These are phyloP conservation scores for Phytophthora fragariaefolia DNA, from an alignment of 352 stramenopile species.

Conservation along the genomic window DNA sequence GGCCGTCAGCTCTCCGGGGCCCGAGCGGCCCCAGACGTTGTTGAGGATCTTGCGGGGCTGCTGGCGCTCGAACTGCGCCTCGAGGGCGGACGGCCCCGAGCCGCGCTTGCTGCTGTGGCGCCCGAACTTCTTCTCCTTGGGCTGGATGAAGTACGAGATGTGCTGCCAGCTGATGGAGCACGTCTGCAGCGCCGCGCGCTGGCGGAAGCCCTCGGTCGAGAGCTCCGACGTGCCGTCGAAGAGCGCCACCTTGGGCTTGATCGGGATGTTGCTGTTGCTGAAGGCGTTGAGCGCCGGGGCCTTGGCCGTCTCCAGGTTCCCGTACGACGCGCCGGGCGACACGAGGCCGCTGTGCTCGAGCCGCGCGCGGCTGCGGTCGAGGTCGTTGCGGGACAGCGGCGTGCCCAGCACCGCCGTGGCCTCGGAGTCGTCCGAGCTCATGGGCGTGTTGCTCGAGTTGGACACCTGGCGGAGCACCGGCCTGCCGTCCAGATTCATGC, in stretches of 20 bases:
- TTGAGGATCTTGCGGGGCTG: constrained; percentile 66
- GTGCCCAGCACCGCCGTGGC: constrained; percentile 37
- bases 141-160: constrained; percentile 64
- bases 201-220: constrained; percentile 38
- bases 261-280: constrained; percentile 33
- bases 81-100: constrained; percentile 31
- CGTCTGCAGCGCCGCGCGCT: constrained; percentile 41
- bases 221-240: constrained; percentile 41
- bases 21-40: constrained; percentile 67
- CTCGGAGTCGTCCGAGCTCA: constrained; percentile 36
- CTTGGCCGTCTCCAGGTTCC: constrained; percentile 36
- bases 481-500: constrained; percentile 21
- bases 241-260: constrained; percentile 42
- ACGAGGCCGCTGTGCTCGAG: constrained; percentile 26
- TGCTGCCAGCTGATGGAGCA: constrained; percentile 77
- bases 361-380: constrained; percentile 27
- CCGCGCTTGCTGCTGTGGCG: constrained; percentile 36
- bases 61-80: constrained; percentile 43
- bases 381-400: constrained; percentile 30
- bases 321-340: constrained; percentile 31
- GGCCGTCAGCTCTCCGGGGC: constrained; percentile 68
- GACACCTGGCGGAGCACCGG: constrained; percentile 33
- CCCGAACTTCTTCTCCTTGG: constrained; percentile 26
- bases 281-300: constrained; percentile 31
- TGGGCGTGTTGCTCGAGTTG: constrained; percentile 28